Evolutionary conservation across 306 rosid genomes (phyloP), one percentile per base, ranked within the genome.

Genomic region (Casuarina glauca): DNA sequence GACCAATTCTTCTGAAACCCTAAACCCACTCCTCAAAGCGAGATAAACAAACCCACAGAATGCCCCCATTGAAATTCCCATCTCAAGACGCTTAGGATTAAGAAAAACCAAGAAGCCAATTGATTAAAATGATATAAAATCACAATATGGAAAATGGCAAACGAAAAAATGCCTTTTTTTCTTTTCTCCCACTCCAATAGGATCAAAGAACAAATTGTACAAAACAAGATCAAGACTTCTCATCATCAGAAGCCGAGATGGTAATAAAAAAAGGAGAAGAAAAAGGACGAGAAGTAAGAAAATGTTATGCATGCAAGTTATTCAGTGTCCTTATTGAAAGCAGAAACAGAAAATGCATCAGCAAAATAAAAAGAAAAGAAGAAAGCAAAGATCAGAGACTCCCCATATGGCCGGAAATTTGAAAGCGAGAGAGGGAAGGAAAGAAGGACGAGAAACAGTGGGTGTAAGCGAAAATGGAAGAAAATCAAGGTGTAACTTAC

Each of bases 261-360:
- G 36, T 17, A 43, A n/a, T 2, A 41, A 67, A 67, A 67, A 67
- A 6, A 2, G 16, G 71, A n/a, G n/a, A 42, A 58, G 1, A 4
- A 63, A 63, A 26, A 76, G 35, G 38, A 0, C 35, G 68, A 39
- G 8, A 68, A 26, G 43, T 53, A 75, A 52, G 83, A 68, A 53
- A 81, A 67, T 50, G 80, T 73, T 58, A 48, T 89, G 89, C 90
- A 89, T 89, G 93, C 86, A 86, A 82, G 43, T 39, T 74, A 66
- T 75, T 89, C 81, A 80, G 80, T 77, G 76, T 61, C 10, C 78
- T 75, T 66, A 53, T 6, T 26, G 36, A 46, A 88, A 74, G 43
- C 42, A 75, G 39, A 35, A 26, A 26, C 44, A 38, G 74, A 70
- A 19, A 66, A 4, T 36, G 7, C 39, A 41, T 20, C 2, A 41